These are phyloP conservation scores for Apophysomyces variabilis DNA, from an alignment of 371 early-diverging fungal species.

Conservation along the genomic window DNA sequence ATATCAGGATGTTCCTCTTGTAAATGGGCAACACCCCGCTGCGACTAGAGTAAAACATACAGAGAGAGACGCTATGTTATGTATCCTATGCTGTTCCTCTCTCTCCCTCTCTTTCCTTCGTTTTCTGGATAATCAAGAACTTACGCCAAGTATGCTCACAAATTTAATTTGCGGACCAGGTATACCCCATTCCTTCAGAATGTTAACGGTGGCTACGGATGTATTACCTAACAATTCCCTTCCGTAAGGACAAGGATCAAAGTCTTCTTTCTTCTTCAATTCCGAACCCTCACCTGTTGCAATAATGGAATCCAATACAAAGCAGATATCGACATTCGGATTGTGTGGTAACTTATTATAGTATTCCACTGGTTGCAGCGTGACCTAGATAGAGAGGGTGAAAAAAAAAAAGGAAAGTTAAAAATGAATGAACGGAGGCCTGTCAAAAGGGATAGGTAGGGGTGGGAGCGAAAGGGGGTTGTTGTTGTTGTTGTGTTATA, in stretches of 20 bases:
- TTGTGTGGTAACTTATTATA: conserved; percentile 85
- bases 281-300: conserved; percentile 64
- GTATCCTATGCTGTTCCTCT: too few species aligned
- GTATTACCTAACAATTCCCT: conserved; percentile 61
- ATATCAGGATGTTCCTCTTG: conserved; percentile 77
- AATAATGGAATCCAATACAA: conserved; percentile 85
- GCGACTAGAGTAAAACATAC: conserved; percentile 32
- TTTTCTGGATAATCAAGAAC: background rate
- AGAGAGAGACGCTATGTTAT: background rate
- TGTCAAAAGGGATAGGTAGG: background rate
- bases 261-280: background rate
- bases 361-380: conserved; percentile 90
- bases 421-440: background rate
- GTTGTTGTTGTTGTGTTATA: too few species aligned
- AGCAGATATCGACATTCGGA: conserved; percentile 71
- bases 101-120: too few species aligned
- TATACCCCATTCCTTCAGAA: conserved; percentile 84
- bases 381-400: conserved; percentile 35
- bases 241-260: background rate
- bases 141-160: conserved; percentile 65
- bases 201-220: conserved; percentile 79
- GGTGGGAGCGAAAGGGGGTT: background rate
- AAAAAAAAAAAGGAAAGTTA: too few species aligned
- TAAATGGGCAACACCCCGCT: conserved; percentile 65
- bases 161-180: conserved; percentile 68